Base-by-base conservation (phyloP, 305 asterid species). In the Nicotiana rustica region DNA sequence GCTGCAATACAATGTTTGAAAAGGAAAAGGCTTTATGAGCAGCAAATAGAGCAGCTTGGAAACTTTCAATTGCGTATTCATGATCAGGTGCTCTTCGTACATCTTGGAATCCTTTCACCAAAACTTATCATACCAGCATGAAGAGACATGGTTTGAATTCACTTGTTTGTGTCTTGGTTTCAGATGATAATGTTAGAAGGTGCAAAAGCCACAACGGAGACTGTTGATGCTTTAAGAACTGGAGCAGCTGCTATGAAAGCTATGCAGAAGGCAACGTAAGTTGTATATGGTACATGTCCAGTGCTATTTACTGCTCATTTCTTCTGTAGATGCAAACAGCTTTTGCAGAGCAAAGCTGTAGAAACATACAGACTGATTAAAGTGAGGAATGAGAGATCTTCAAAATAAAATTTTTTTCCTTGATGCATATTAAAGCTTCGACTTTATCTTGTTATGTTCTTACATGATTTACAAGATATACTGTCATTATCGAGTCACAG, bases 181-280 rank as follows among this genome's bases (percentile, higher is more conserved):
- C 89, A 93, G 97, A 93, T 93, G 97, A 93, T 93, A 82, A 86
- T 92, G 97, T 86, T 93, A 57, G 97, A 93, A 88, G 97, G 96
- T n/a, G 95, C 95, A 81, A 92, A 93, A 86, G 94, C 97, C 84
- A 93, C 97, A 55, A 93, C 97, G 66, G 97, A 93, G 86, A 93
- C 96, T 75, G 96, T 93, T 83, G 97, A 92, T 83, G 96, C 96
- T 83, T 90, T 93, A 89, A 93, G 97, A 86, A 92, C 95, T 21
- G 97, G 96, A 82, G 96, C 96, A 69, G 91, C 96, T 85, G 96
- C 96, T 55, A 93, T 93, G 95, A 93, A 93, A 88, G 93, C 97
- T 77, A 93, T 93, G 94, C 97, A 91, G 85, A 93, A 93, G 87
- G 97, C 97, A 44, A 92, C 93, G 97, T 93, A 88, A 85, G 97